Conservation (phyloP, 108 stramenopile species). For the Bacterosira constricta region DNA sequence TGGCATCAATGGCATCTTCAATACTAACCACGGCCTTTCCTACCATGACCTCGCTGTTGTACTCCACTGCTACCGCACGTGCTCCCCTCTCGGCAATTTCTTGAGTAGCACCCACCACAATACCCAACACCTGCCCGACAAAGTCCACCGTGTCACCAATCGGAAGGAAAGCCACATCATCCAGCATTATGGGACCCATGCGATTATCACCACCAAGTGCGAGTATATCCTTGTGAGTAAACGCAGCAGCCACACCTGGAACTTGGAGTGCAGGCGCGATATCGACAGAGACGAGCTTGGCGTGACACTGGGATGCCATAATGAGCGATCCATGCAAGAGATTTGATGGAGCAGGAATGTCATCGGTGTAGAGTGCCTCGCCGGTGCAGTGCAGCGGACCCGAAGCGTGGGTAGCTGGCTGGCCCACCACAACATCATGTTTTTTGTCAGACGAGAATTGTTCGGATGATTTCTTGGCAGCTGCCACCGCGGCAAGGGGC, state of each 20-base stretch:
- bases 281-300: slow-evolving; percentile 67
- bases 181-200: slow-evolving; percentile 81
- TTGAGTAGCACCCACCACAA: slow-evolving; percentile 77
- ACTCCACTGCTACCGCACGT: slow-evolving; percentile 69
- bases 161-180: slow-evolving; percentile 83
- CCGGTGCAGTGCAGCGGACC: slow-evolving; percentile 91
- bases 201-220: slow-evolving; percentile 78
- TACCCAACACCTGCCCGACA: slow-evolving; percentile 87
- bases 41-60: slow-evolving; percentile 54
- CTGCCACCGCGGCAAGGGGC: slow-evolving; percentile 25
- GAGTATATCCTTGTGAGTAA: slow-evolving; percentile 72
- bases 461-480: slow-evolving; percentile 9
- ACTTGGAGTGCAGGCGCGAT: slow-evolving; percentile 56
- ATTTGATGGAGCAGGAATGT: slow-evolving; percentile 82
- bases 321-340: slow-evolving; percentile 86
- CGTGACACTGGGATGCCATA: slow-evolving; percentile 72
- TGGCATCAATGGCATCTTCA: slow-evolving; percentile 85
- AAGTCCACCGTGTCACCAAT: slow-evolving; percentile 66
- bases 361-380: slow-evolving; percentile 92
- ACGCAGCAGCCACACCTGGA: slow-evolving; percentile 84
- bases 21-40: slow-evolving; percentile 76
- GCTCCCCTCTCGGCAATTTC: slow-evolving; percentile 86
- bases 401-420: slow-evolving; percentile 76
- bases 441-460: too few species aligned
- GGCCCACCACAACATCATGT: slow-evolving; percentile 59